Conservation (phyloP, 768 basidiomycete species). For the Termitomyces sp. region DNA sequence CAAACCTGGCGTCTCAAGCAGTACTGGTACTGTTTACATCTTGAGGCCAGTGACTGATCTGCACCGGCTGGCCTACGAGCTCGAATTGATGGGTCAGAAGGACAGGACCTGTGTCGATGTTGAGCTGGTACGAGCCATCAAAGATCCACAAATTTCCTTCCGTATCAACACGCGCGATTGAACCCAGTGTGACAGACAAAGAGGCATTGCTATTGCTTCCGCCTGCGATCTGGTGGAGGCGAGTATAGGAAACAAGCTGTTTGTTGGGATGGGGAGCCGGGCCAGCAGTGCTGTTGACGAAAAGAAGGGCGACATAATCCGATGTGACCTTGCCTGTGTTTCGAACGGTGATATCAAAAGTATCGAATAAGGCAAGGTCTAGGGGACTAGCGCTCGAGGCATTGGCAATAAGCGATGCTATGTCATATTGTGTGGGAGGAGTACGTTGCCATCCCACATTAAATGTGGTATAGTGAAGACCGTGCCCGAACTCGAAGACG, state of each 20-base stretch:
- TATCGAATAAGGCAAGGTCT: slow-evolving; percentile 46
- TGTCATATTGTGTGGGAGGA: slow-evolving; percentile 34
- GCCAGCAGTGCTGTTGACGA: slow-evolving; percentile 43
- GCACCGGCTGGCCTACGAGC: slow-evolving; percentile 36
- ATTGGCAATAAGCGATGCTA: slow-evolving; percentile 32
- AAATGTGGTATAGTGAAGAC: slow-evolving; percentile 54
- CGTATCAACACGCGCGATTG: slow-evolving; percentile 44
- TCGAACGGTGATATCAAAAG: slow-evolving; percentile 42
- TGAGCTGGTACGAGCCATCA: slow-evolving; percentile 38
- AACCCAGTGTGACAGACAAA: slow-evolving; percentile 42
- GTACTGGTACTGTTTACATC: not conserved
- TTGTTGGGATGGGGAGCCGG: slow-evolving; percentile 51
- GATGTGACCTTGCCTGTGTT: slow-evolving; percentile 48
- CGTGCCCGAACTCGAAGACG: slow-evolving; percentile 51
- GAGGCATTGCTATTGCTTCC: slow-evolving; percentile 25
- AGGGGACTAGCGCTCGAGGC: slow-evolving; percentile 18
- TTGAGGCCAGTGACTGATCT: slow-evolving; percentile 37
- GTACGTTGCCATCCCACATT: slow-evolving; percentile 31
- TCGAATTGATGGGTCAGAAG: slow-evolving; percentile 37
- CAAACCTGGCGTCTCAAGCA: not conserved
- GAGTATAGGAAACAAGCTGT: slow-evolving; percentile 45
- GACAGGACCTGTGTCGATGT: slow-evolving; percentile 37
- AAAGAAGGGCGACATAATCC: slow-evolving; percentile 54
- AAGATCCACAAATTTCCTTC: slow-evolving; percentile 42
- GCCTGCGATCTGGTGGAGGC: slow-evolving; percentile 25